A percentile compares a stretch with the other conserved stretches of the same genome.
Evolutionary conservation across 2,329 filamentous ascomycete species (phyloP).

Genomic region (Zelopaecilomyces penicillatus): DNA sequence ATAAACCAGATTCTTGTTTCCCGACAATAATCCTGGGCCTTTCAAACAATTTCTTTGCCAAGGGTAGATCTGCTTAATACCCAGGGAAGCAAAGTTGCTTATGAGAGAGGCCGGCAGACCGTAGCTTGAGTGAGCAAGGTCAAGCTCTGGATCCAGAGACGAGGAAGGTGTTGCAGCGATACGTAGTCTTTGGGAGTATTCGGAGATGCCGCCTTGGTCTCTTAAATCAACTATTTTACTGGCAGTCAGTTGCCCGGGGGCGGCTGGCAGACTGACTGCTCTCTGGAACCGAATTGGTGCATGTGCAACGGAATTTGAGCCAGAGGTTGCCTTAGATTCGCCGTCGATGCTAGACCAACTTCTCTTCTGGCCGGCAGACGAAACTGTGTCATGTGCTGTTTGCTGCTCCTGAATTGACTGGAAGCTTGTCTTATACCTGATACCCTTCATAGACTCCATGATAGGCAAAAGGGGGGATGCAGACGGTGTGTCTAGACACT

Average conservation of each 20-base stretch:
- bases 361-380: constrained; percentile 43
- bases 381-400: constrained; percentile 29
- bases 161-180: constrained; percentile 47
- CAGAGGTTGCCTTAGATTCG: constrained; percentile 2
- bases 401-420: constrained; percentile 34
- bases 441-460: constrained; percentile 33
- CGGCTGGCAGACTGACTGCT: constrained; percentile 23
- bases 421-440: constrained; percentile 43
- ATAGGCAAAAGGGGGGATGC: constrained; percentile 6
- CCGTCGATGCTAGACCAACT: constrained; percentile 18
- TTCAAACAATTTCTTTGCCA: constrained; percentile 72
- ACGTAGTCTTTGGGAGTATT: constrained; percentile 48
- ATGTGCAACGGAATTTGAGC: constrained; percentile 5
- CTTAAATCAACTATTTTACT: constrained; percentile 35
- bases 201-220: constrained; percentile 26
- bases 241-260: constrained; percentile 25
- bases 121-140: constrained; percentile 55
- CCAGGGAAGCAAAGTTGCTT: constrained; percentile 54
- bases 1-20: constrained; percentile 66
- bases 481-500: too few relatives aligned
- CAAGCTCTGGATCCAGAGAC: constrained; percentile 46
- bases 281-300: constrained; percentile 23
- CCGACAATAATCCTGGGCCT: constrained; percentile 55
- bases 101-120: constrained; percentile 52
- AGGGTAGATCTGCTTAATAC: constrained; percentile 67